A percentile compares a stretch with the other conserved stretches of the same genome.
Evolutionary conservation across 805 yeast genomes (phyloP).

Genomic region (Brettanomyces sp.): DNA sequence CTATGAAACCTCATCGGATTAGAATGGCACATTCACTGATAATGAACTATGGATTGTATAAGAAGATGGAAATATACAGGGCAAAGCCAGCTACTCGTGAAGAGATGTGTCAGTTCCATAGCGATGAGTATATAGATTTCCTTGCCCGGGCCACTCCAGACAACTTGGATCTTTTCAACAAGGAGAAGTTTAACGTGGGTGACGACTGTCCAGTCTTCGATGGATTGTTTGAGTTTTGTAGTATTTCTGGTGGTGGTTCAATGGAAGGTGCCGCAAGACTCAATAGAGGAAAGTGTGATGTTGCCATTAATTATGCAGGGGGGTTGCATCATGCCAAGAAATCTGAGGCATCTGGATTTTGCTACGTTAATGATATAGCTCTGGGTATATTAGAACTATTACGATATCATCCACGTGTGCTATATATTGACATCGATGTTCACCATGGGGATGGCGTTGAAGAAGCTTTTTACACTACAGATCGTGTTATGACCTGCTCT

Average conservation of each 20-base stretch:
- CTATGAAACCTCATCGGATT: conserved; percentile 98
- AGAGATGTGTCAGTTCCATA: conserved; percentile 97
- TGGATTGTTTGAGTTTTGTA: conserved; percentile 66
- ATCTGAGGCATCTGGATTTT: conserved; percentile 82
- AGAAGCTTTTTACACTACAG: conserved; percentile 88
- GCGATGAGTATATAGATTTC: conserved; percentile 95
- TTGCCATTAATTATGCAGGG: conserved; percentile 90
- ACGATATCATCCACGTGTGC: conserved; percentile 75
- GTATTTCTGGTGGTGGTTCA: conserved; percentile 81
- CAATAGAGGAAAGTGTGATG: conserved; percentile 74
- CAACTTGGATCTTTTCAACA: conserved; percentile 75
- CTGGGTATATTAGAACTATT: conserved; percentile 71
- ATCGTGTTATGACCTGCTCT: conserved; percentile 82
- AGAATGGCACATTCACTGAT: conserved; percentile 97
- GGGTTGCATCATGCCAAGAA: conserved; percentile 92
- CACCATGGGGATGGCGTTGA: conserved; percentile 96
- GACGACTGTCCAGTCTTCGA: conserved; percentile 88
- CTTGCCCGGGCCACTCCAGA: conserved; percentile 87
- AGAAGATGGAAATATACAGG: conserved; percentile 93
- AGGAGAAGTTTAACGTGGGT: conserved; percentile 92
- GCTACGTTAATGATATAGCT: conserved; percentile 86
- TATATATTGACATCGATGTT: conserved; percentile 82
- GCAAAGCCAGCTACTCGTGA: conserved; percentile 97
- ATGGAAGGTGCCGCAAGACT: conserved; percentile 84
- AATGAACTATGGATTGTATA: conserved; percentile 94